These are phyloP conservation scores for Singerocomus rubriflavus DNA, from an alignment of 1,284 basidiomycete genomes.

Conservation along the genomic window DNA sequence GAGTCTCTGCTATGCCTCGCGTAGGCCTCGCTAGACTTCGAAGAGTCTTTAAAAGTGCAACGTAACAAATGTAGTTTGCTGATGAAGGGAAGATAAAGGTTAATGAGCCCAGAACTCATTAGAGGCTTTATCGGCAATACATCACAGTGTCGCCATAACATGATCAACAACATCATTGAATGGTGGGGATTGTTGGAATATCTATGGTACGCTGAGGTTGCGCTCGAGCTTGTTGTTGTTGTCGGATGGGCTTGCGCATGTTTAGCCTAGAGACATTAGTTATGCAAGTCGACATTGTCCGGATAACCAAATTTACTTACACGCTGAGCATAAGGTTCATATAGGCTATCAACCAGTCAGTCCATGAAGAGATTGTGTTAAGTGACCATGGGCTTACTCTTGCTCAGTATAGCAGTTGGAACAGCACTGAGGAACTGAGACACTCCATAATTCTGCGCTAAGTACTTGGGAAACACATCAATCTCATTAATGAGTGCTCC, in stretches of 20 bases:
- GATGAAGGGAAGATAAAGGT: too few species aligned
- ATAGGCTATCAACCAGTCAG: constrained; percentile 18
- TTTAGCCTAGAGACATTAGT: constrained; percentile 14
- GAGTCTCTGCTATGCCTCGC: too few species aligned
- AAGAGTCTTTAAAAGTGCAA: too few species aligned
- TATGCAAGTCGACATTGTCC: background rate
- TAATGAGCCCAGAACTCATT: too few species aligned
- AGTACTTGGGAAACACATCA: constrained; percentile 13
- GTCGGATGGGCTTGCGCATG: constrained; percentile 13
- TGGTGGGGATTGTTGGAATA: constrained; percentile 12
- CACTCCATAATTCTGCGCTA: constrained; percentile 1
- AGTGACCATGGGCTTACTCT: constrained; percentile 12
- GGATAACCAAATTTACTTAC: constrained; percentile 7
- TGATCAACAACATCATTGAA: background rate
- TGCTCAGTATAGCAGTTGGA: constrained; percentile 13
- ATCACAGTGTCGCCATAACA: background rate
- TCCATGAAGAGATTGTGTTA: background rate
- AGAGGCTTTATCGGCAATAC: too few species aligned
- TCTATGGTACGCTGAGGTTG: constrained; percentile 5
- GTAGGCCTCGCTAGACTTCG: too few species aligned
- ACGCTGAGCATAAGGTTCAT: constrained; percentile 26
- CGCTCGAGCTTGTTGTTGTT: constrained; percentile 4
- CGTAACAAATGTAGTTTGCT: too few species aligned
- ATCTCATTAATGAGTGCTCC: background rate
- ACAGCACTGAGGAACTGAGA: constrained; percentile 4